Percentiles rank a stretch among this genome's conserved stretches.
Conservation (phyloP, 2,329 filamentous ascomycete genomes). For the Diplocarpon mali region DNA sequence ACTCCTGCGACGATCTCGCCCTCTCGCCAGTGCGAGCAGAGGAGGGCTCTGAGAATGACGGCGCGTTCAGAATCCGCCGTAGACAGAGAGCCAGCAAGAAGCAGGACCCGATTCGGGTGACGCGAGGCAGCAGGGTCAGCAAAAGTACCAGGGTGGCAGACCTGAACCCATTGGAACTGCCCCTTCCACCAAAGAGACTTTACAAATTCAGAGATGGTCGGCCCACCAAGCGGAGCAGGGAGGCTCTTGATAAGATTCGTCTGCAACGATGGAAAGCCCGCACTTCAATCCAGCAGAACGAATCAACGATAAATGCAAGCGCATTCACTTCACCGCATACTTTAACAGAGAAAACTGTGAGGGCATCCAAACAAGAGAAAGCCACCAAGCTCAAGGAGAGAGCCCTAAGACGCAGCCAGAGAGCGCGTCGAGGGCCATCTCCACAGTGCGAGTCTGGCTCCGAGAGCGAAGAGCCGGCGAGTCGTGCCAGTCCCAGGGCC, state of each 20-base stretch:
- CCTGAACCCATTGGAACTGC: not conserved
- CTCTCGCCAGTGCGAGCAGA: not conserved
- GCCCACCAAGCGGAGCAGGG: no score
- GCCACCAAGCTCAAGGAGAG: not conserved
- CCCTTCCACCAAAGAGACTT: no score
- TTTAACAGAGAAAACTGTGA: no score
- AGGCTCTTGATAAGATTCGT: no score
- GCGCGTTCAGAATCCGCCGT: not conserved
- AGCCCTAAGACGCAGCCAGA: not conserved
- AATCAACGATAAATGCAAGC: no score
- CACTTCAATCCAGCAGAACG: no score
- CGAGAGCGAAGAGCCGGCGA: no score
- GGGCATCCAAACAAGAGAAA: not conserved
- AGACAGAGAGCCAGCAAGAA: not conserved
- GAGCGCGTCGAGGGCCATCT: not conserved
- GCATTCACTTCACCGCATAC: no score
- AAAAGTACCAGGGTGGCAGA: not conserved
- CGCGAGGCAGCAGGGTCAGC: not conserved
- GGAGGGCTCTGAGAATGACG: not conserved
- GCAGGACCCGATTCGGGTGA: not conserved
- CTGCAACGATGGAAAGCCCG: no score
- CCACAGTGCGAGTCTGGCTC: no score
- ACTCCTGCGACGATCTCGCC: not conserved
- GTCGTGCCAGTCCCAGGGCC: no score
- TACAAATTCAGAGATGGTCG: no score